Evolutionary conservation across 495 filamentous ascomycete genomes (phyloP), one percentile per base, ranked within the genome.

Genomic region (Xylaria telfairii): DNA sequence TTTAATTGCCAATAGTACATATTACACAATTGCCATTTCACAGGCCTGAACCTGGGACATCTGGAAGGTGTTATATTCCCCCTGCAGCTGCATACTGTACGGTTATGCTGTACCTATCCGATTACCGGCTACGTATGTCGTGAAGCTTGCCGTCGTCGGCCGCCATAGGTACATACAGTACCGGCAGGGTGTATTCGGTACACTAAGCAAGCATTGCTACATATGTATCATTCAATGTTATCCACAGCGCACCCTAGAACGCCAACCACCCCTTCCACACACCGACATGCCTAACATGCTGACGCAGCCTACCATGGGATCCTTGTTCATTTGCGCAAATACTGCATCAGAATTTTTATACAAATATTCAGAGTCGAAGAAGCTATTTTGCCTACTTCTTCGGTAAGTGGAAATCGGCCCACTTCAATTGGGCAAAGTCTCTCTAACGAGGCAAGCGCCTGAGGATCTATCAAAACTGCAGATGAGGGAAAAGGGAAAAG

Each of bases 251-350:
- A 54, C 51, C 51, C 51, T 30, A 13, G 26, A 30, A 30, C 26
- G 28, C 51, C 51, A 53, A 28, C 49, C n/a, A 1, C n/a, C n/a
- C 46, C 46, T 15, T 54, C 51, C 51, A 54, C 51, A 54, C 51
- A 54, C 51, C 51, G 51, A 54, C 51, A 54, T 28, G 7, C 51
- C 51, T 26, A 6, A 30, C 12, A 54, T 4, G 51, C 51, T 54
- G 51, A 54, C 51, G 51, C 51, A 54, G 51, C 51, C 51, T 28
- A 54, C 26, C 21, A 54, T 54, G 51, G 51, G 51, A 54, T 17
- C 51, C 51, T 54, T 54, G 51, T 54, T 17, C 51, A 54, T 30
- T 21, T 17, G 24, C 51, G 15, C 26, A 13, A 54, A 30, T 17
- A 24, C 26, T 49, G 24, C 51, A 51, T 21, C n/a, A 51, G 4